These are phyloP conservation scores for Phytophthora macrochlamydospora DNA, from an alignment of 352 stramenopile genomes.

Conservation along the genomic window DNA sequence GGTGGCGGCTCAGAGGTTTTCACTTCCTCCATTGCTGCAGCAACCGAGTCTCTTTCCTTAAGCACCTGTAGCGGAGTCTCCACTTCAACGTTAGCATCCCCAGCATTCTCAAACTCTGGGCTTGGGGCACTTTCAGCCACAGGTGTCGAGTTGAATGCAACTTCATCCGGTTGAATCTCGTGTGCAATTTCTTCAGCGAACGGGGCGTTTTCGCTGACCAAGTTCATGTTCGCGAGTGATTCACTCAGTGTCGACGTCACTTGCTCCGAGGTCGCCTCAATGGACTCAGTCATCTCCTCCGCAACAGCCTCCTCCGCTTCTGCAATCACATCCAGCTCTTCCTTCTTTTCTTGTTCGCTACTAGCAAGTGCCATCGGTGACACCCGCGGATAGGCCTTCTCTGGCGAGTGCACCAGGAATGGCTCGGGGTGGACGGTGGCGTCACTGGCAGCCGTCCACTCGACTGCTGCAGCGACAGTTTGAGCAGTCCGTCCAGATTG, in stretches of 20 bases:
- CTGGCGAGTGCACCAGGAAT: slow-evolving; percentile 29
- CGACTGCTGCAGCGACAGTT: slow-evolving; percentile 23
- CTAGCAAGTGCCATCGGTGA: slow-evolving; percentile 14
- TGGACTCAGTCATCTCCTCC: background rate
- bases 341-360: background rate
- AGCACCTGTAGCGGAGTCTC: background rate
- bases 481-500: slow-evolving; percentile 25
- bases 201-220: slow-evolving; percentile 6
- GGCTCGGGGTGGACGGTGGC: slow-evolving; percentile 21
- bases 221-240: slow-evolving; percentile 24
- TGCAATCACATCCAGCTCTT: background rate
- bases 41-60: background rate
- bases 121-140: background rate
- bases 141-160: background rate
- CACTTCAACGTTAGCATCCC: too few species aligned
- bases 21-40: background rate
- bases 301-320: background rate
- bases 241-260: slow-evolving; percentile 13
- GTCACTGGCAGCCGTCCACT: slow-evolving; percentile 31
- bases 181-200: background rate
- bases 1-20: background rate
- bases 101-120: background rate
- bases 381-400: slow-evolving; percentile 27
- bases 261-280: slow-evolving; percentile 6
- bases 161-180: background rate